Evolutionary conservation across 2,329 filamentous ascomycete genomes (phyloP), one percentile per base, ranked within the genome.

Genomic region (Trichothecium sympodiale): DNA sequence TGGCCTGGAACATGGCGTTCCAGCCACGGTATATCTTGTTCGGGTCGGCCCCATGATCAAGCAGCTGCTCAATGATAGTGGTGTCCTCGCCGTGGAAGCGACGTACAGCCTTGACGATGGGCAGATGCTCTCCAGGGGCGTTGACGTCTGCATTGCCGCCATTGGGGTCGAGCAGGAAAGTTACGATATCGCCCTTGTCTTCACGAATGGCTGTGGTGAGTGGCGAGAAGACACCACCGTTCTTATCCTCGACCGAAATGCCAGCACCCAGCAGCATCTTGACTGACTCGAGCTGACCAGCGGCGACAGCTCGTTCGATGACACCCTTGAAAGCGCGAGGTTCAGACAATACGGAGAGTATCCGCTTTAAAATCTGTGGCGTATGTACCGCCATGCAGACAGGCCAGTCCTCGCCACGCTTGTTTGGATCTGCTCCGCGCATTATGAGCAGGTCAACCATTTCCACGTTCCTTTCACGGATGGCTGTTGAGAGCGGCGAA

Each of bases 181-280:
- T 53, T 29, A 80, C 74, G 38, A 82, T 80, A 1, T 71, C 67
- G 31, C 67, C 71, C 44, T 67, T 65, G 17, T 72, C 61, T 53
- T 83, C 78, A 10, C 77, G 74, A 38, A 82, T 73, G 8, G 76
- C 75, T 0, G 75, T 79, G 0, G 77, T 83, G 4, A 83, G 64
- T 0, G 77, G 74, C 1, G 75, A 80, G 59, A 83, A 84, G 33
- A 83, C 79, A 36, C 80, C 80, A 15, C 77, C 78, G 48, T 80
- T 83, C 57, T 77, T 78, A 56, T 81, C 80, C 52, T 83, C 78
- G 37, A 82, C 75, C 29, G 67, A 77, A 14, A 82, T 71, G 12
- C 79, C 79, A 0, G 77, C 74, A 13, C 61, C 64, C 13, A 83
- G 61, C 25, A 83, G 65, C 31, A 81, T 56, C 55, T 80, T 80